phyloP scores from a whole-genome alignment of 768 basidiomycete species.

The Chalciporus piperatus region DNA sequence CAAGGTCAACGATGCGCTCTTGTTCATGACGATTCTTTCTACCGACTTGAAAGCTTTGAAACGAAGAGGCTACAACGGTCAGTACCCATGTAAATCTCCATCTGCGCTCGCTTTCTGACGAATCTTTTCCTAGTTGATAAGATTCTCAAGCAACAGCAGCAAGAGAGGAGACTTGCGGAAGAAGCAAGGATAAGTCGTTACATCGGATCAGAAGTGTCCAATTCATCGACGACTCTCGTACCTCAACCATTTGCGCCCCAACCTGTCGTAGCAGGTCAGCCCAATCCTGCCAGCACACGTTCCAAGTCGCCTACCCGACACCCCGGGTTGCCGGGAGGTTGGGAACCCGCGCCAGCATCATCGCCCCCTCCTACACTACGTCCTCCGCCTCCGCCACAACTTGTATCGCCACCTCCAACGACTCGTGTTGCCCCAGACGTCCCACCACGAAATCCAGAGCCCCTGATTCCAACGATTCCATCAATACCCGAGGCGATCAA shows the following conservation, averaged over 20 bases:
- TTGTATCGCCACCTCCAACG: neutral
- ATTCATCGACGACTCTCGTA: constrained; percentile 1
- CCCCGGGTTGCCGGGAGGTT: constrained; percentile 20
- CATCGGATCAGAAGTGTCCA: constrained; percentile 17
- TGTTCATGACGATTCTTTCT: constrained; percentile 92
- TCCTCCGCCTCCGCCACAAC: constrained; percentile 1
- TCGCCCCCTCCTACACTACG: constrained; percentile 7
- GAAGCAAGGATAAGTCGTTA: constrained; percentile 33
- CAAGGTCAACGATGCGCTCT: constrained; percentile 80
- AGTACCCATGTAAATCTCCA: constrained; percentile 6
- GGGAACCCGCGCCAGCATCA: constrained; percentile 17
- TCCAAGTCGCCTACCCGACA: constrained; percentile 20
- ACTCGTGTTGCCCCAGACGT: constrained; percentile 1
- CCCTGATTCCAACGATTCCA: neutral
- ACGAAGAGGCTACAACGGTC: constrained; percentile 84
- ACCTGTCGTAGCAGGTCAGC: constrained; percentile 4
- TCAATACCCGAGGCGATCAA: constrained; percentile 4
- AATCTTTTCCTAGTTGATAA: constrained; percentile 64
- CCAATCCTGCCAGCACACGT: constrained; percentile 6
- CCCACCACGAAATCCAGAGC: constrained; percentile 1
- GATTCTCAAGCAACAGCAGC: constrained; percentile 81
- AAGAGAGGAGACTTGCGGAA: constrained; percentile 57
- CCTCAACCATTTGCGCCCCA: constrained; percentile 16
- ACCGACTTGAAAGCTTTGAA: constrained; percentile 82
- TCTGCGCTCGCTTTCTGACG: constrained; percentile 9